These are phyloP conservation scores for Botrytis tulipae DNA, from an alignment of 2,329 filamentous ascomycete species.

Conservation along the genomic window DNA sequence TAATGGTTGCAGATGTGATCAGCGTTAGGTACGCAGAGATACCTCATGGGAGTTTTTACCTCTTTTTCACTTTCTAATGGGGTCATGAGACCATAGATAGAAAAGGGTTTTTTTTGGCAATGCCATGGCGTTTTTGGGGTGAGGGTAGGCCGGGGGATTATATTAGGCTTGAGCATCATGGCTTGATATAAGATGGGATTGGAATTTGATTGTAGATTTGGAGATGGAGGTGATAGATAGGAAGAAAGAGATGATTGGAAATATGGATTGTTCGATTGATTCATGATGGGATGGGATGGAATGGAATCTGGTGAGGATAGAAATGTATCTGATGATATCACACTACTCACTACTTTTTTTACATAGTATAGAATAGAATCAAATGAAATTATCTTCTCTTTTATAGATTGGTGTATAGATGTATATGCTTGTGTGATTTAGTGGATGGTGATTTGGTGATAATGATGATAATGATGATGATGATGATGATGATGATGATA, in stretches of 20 bases:
- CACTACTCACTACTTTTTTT: not conserved
- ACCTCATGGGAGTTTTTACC: conserved; percentile 1
- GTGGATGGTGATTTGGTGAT: not conserved
- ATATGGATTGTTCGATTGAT: not conserved
- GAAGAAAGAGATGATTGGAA: not conserved
- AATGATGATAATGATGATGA: too few species aligned
- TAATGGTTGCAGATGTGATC: not conserved
- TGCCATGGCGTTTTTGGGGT: conserved; percentile 4
- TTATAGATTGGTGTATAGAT: not conserved
- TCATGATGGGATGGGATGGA: not conserved
- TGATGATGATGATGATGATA: too few species aligned
- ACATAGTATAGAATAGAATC: not conserved
- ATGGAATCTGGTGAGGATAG: not conserved
- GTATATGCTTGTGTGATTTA: not conserved
- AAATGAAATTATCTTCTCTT: not conserved
- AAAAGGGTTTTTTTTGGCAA: not conserved
- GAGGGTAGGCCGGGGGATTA: not conserved
- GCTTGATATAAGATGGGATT: not conserved
- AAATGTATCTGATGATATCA: not conserved
- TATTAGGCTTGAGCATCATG: not conserved
- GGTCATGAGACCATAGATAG: not conserved
- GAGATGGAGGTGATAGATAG: not conserved
- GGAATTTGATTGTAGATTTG: not conserved
- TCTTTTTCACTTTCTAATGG: not conserved
- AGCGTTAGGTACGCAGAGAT: conserved; percentile 7